These are phyloP conservation scores for Lagenidium giganteum DNA, from an alignment of 352 stramenopile genomes.

Conservation along the genomic window DNA sequence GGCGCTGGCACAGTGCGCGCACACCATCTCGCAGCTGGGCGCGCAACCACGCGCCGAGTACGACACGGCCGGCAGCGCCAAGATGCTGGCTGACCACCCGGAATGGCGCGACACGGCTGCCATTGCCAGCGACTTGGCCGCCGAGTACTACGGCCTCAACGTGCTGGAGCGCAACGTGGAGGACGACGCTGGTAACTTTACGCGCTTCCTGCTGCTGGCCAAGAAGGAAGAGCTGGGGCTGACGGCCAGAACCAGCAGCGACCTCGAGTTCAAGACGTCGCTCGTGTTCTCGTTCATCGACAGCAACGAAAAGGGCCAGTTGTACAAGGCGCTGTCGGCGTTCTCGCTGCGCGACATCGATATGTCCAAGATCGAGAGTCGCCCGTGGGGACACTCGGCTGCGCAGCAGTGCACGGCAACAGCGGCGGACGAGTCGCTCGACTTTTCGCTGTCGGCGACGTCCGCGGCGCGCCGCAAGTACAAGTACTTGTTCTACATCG, in stretches of 20 bases:
- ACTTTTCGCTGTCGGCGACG: constrained; percentile 22
- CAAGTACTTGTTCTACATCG: constrained; percentile 79
- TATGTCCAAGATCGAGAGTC: constrained; percentile 72
- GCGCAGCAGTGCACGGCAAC: constrained; percentile 37
- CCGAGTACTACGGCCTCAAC: constrained; percentile 91
- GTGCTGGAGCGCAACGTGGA: constrained; percentile 85
- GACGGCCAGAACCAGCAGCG: constrained; percentile 16
- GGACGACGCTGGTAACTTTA: constrained; percentile 92
- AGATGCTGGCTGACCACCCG: constrained; percentile 94
- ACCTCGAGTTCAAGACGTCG: constrained; percentile 62
- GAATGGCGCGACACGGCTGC: constrained; percentile 83
- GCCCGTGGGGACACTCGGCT: constrained; percentile 51
- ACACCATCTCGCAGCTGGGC: constrained; percentile 89
- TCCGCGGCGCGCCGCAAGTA: constrained; percentile 42
- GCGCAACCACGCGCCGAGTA: constrained; percentile 87
- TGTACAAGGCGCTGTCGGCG: constrained; percentile 56
- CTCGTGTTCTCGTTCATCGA: constrained; percentile 73
- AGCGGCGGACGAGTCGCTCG: constrained; percentile 11
- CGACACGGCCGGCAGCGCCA: constrained; percentile 96
- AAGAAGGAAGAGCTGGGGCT: constrained; percentile 41
- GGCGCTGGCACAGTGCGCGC: constrained; percentile 94
- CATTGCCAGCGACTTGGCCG: constrained; percentile 94
- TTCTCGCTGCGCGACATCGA: constrained; percentile 65
- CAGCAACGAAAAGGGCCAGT: constrained; percentile 45
- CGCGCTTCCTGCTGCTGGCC: constrained; percentile 88